Percentiles rank a stretch among this genome's conserved stretches.
Conservation (phyloP, 495 filamentous ascomycete genomes). For the Talaromyces nanjingensis region DNA sequence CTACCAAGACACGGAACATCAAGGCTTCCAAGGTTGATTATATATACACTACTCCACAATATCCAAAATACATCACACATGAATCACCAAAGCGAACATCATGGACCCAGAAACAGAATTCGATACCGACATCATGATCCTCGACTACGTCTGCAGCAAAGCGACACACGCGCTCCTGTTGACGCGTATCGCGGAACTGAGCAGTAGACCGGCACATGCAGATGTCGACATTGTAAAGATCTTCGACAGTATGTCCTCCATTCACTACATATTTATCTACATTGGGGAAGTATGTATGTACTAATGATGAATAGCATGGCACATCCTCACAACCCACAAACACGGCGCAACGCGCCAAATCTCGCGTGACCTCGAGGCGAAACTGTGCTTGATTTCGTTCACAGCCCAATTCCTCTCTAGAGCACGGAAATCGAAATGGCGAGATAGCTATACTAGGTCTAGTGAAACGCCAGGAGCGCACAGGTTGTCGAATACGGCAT, state of each 20-base stretch:
- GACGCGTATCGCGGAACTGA: conserved; percentile 8
- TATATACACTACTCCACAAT: background rate
- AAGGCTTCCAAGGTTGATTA: background rate
- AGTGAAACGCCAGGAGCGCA: background rate
- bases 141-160: conserved; percentile 47
- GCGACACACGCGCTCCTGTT: conserved; percentile 27
- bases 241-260: conserved; percentile 2
- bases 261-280: background rate
- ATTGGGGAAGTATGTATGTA: background rate
- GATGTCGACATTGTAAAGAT: background rate
- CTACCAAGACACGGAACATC: background rate
- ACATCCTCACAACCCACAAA: background rate
- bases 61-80: background rate
- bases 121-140: conserved; percentile 45
- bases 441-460: background rate
- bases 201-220: background rate
- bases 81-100: background rate
- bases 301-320: background rate
- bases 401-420: conserved; percentile 9
- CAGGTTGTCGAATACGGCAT: conserved; percentile 6
- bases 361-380: conserved; percentile 22
- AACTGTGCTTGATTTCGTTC: conserved; percentile 20
- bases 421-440: background rate
- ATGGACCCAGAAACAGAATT: conserved; percentile 17
- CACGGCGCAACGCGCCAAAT: conserved; percentile 7